phyloP scores from a whole-genome alignment of 2,329 filamentous ascomycete species.

The Didymella glomerata region DNA sequence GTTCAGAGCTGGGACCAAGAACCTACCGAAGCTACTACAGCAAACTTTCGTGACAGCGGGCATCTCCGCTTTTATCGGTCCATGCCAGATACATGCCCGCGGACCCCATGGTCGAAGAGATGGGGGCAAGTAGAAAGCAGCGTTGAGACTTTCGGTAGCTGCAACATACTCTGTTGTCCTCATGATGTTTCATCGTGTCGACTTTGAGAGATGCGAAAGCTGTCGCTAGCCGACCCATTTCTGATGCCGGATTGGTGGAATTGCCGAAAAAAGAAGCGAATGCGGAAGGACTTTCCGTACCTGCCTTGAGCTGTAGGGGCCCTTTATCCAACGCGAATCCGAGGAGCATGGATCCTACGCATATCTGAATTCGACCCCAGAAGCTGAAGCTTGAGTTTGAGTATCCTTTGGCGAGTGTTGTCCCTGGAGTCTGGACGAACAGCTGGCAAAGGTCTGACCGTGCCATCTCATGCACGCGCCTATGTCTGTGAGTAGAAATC shows the following conservation, averaged over 20 bases:
- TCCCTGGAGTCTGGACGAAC: not conserved
- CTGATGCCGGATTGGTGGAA: not conserved
- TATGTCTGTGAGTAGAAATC: not conserved
- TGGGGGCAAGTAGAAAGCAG: not conserved
- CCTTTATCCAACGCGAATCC: not conserved
- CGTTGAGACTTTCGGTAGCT: not conserved
- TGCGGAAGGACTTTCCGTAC: not conserved
- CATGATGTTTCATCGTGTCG: not conserved
- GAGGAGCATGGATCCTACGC: not conserved
- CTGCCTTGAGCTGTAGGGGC: not conserved
- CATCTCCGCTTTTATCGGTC: not conserved
- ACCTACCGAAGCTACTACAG: not conserved
- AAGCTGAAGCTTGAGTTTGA: not conserved
- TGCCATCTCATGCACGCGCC: not conserved
- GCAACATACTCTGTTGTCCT: not conserved
- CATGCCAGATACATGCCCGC: not conserved
- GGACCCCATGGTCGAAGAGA: not conserved
- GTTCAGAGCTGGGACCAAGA: not conserved
- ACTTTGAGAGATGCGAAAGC: not conserved
- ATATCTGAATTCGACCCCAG: too few relatives aligned
- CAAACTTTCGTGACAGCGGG: slow-evolving; percentile 2
- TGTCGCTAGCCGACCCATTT: not conserved
- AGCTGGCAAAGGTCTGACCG: not conserved
- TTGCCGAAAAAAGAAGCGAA: not conserved
- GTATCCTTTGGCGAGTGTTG: not conserved